Evolutionary conservation across 164 flowering plant genomes (phyloP).

Genomic region (Paratinospora sagittata): DNA sequence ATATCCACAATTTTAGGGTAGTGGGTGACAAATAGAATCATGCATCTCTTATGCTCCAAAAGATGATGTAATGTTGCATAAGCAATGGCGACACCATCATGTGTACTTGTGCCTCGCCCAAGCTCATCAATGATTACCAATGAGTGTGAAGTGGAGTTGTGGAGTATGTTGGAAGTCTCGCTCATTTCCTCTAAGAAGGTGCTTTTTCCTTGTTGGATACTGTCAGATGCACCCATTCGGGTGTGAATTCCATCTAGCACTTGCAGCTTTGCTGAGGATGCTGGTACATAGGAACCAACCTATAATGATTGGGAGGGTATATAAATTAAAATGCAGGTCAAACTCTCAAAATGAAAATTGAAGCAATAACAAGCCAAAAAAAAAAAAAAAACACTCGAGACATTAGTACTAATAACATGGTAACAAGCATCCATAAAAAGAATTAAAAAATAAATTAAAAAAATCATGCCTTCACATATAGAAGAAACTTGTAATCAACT

Average conservation of each 20-base stretch:
- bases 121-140: conserved; percentile 90
- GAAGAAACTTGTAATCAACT: not conserved
- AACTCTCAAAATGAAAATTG: conserved; percentile 19
- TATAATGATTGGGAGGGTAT: conserved; percentile 34
- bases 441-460: too few relatives aligned
- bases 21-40: conserved; percentile 94
- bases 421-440: not conserved
- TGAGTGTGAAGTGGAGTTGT: conserved; percentile 52
- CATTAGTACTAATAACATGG: not conserved
- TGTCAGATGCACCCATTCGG: conserved; percentile 92
- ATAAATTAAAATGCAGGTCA: not conserved
- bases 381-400: not conserved
- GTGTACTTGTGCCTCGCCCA: conserved; percentile 98
- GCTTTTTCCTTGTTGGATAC: conserved; percentile 85
- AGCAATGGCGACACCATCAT: conserved; percentile 95
- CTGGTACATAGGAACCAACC: conserved; percentile 99
- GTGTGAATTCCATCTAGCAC: conserved; percentile 82
- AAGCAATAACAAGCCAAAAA: not conserved
- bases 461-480: not conserved
- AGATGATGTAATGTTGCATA: conserved; percentile 80
- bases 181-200: conserved; percentile 90
- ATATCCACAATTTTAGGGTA: conserved; percentile 78
- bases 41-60: conserved; percentile 58
- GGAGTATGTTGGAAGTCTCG: conserved; percentile 77
- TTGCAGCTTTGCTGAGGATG: conserved; percentile 69